Percentiles rank a stretch among this genome's conserved stretches.
Conservation (phyloP, 2,329 filamentous ascomycete genomes). For the Didymella segeticola region DNA sequence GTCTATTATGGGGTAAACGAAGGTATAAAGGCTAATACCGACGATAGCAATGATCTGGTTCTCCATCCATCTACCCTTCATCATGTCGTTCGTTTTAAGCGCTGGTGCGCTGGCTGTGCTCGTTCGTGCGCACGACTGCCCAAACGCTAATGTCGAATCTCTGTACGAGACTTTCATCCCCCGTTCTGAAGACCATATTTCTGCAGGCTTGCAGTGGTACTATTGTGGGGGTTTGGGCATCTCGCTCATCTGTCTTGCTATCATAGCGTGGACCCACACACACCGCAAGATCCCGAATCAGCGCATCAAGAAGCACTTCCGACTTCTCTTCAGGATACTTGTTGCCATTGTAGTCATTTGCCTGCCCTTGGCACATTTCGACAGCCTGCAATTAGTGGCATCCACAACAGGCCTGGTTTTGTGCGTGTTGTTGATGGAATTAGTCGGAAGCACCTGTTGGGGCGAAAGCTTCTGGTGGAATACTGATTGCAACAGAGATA, state of each 20-base stretch:
- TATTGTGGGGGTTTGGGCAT: conserved; percentile 69
- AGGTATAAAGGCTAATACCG: not conserved
- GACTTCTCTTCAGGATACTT: conserved; percentile 59
- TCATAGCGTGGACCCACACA: conserved; percentile 63
- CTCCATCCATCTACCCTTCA: conserved; percentile 65
- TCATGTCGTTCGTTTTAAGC: conserved; percentile 68
- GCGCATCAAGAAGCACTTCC: conserved; percentile 59
- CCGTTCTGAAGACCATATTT: conserved; percentile 60
- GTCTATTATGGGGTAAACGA: conserved; percentile 4
- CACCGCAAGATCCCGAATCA: conserved; percentile 61
- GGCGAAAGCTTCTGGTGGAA: conserved; percentile 40
- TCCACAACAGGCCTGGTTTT: conserved; percentile 50
- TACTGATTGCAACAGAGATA: conserved; percentile 26
- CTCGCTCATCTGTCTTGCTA: conserved; percentile 60
- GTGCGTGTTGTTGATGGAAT: conserved; percentile 44
- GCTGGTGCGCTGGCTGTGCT: conserved; percentile 65
- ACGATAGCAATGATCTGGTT: conserved; percentile 62
- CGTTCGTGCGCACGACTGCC: conserved; percentile 64
- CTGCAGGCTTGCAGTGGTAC: conserved; percentile 64
- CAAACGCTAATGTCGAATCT: conserved; percentile 54
- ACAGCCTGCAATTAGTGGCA: conserved; percentile 48
- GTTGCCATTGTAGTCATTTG: conserved; percentile 62
- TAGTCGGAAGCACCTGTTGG: conserved; percentile 42
- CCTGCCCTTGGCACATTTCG: conserved; percentile 58
- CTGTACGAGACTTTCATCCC: conserved; percentile 60